A percentile compares a stretch with the other conserved stretches of the same genome.
Evolutionary conservation across 1,284 basidiomycete genomes (phyloP).

Genomic region (Spongiforma sp.): DNA sequence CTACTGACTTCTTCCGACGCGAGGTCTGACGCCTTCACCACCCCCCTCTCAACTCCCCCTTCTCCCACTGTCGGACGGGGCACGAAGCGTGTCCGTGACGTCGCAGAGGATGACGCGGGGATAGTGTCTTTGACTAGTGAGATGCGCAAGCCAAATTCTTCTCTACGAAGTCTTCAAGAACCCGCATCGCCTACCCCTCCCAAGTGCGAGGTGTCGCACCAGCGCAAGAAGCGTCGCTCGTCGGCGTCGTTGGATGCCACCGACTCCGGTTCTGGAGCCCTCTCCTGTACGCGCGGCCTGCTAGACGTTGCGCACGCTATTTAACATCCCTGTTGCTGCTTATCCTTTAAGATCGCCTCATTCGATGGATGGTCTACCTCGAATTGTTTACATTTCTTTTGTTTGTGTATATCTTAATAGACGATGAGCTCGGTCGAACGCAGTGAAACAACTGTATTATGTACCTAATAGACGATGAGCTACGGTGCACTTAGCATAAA

Average conservation of each 20-base stretch:
- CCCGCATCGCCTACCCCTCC: slow-evolving; percentile 6
- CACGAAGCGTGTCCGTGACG: slow-evolving; percentile 20
- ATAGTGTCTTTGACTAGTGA: not conserved
- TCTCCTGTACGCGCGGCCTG: slow-evolving; percentile 7
- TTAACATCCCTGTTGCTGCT: not conserved
- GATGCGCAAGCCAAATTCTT: not conserved
- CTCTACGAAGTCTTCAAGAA: not conserved
- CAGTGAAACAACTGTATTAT: no score
- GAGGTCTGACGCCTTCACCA: not conserved
- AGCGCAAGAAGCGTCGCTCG: slow-evolving; percentile 21
- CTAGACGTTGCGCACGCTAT: slow-evolving; percentile 5
- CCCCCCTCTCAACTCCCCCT: slow-evolving; percentile 6
- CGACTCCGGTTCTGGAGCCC: not conserved
- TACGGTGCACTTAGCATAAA: no score
- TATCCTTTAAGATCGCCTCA: not conserved
- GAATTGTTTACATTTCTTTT: not conserved
- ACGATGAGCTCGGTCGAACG: no score
- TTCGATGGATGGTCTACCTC: not conserved
- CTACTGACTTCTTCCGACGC: not conserved
- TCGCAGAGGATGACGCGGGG: slow-evolving; percentile 10
- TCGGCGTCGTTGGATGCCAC: not conserved
- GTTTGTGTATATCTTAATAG: not conserved
- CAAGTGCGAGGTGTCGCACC: slow-evolving; percentile 6
- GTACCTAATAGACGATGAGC: no score
- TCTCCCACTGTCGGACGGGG: slow-evolving; percentile 16